Base-by-base conservation (phyloP, 2,329 filamentous ascomycete genomes). In the Talaromyces sp. region DNA sequence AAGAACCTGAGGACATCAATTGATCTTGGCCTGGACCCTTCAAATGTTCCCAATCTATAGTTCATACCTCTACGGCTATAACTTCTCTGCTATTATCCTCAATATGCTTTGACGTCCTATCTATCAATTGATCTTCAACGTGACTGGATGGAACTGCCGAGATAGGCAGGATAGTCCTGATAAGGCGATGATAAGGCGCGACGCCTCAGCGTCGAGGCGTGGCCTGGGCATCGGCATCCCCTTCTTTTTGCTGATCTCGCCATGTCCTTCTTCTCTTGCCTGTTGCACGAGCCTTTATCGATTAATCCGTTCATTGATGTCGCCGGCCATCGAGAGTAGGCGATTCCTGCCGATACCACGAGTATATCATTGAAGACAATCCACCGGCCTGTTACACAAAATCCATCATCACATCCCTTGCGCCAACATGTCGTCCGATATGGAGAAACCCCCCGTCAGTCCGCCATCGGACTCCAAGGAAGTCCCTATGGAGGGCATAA, bases 361-460 rank as follows among this genome's bases (percentile, higher is more conserved):
- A 14, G 32, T 35, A 35, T 35, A 35, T 35, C n/a, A 38, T 38
- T n/a, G 35, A 38, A 38, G 35, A n/a, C 6, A 17, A n/a, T 6
- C 35, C 14, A 3, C 35, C 35, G 7, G 35, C 35, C 17, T n/a
- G 35, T 38, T 38, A 46, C 43, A 46, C 43, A 17, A 46, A 11
- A 8, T 4, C 21, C 43, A 46, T 46, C 43, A 24, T 2, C 19
- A n/a, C n/a, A n/a, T 21, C 43, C 19, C 9, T 11, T 9, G 12
- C 19, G 19, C 31, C 26, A 56, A 54, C 17, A 57, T 60, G 54
- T 46, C 54, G 19, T 35, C 38, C 31, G 41, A 57, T 50, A 31
- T 58, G 12, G 59, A 61, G 29, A 58, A 58, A 24, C 57, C 43
- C 43, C 43, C 54, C 12, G n/a, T 21, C 5, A 46, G 41, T 7